Conservation (phyloP, 257 asterid genomes). For the Solanum lycopersicoides region DNA sequence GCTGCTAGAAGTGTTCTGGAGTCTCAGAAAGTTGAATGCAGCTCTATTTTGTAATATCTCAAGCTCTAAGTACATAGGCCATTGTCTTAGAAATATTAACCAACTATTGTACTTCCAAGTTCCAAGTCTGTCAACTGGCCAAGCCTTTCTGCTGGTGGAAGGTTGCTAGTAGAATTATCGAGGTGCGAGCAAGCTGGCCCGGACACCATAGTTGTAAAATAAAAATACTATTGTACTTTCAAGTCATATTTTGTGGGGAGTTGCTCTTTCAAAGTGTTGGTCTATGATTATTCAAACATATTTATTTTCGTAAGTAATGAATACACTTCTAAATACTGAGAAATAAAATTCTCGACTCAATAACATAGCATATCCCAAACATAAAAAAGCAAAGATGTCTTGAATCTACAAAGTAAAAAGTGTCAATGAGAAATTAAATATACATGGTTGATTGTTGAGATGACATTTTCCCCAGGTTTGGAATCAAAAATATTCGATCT, state of each 20-base stretch:
- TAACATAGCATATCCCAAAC: background rate
- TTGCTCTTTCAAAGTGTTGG: background rate
- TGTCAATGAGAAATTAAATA: background rate
- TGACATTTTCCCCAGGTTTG: background rate
- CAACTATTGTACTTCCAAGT: background rate
- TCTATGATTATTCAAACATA: background rate
- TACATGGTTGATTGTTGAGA: background rate
- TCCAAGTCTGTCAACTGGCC: background rate
- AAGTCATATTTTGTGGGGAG: background rate
- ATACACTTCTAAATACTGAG: background rate
- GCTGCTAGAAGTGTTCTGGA: conserved; percentile 53
- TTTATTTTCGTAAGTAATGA: background rate
- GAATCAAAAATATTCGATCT: background rate
- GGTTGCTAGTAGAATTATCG: background rate
- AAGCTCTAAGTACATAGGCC: background rate
- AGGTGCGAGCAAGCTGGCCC: background rate
- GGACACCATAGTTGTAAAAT: background rate
- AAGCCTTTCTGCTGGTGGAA: background rate
- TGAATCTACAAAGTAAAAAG: background rate
- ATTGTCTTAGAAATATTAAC: background rate
- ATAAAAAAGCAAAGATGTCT: background rate
- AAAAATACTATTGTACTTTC: background rate
- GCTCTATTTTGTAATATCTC: conserved; percentile 5
- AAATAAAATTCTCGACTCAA: background rate
- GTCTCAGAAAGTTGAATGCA: conserved; percentile 29